These are phyloP conservation scores for Musa itinerans DNA, from an alignment of 176 grass and related monocot species.

Conservation along the genomic window DNA sequence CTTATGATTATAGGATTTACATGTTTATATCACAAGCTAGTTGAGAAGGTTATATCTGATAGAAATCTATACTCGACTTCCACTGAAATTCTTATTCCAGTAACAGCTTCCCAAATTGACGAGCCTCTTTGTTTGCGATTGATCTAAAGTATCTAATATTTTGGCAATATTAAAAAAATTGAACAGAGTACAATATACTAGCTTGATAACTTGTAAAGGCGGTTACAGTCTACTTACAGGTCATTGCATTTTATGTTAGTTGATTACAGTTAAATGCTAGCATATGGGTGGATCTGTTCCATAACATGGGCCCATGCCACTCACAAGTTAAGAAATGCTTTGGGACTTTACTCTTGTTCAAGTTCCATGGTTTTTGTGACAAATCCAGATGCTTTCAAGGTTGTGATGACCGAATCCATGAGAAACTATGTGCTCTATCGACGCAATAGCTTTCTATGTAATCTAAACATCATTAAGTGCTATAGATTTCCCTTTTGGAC, in stretches of 20 bases:
- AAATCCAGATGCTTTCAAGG: too few relatives aligned
- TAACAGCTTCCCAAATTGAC: neutral
- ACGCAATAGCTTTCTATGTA: too few relatives aligned
- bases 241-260: neutral
- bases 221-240: neutral
- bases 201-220: neutral
- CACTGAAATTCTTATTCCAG: neutral
- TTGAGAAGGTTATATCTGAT: too few relatives aligned
- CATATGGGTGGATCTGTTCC: neutral
- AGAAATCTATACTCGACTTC: neutral
- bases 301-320: neutral
- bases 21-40: too few relatives aligned
- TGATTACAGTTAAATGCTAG: neutral
- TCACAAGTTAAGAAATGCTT: neutral
- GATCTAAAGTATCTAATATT: neutral
- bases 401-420: too few relatives aligned
- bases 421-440: too few relatives aligned
- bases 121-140: neutral
- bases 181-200: neutral
- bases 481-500: too few relatives aligned
- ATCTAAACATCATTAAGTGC: too few relatives aligned
- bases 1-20: too few relatives aligned
- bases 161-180: neutral
- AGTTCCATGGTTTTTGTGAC: too few relatives aligned
- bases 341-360: neutral